Conservation (phyloP, 306 rosid genomes). For the Prosopis cineraria region DNA sequence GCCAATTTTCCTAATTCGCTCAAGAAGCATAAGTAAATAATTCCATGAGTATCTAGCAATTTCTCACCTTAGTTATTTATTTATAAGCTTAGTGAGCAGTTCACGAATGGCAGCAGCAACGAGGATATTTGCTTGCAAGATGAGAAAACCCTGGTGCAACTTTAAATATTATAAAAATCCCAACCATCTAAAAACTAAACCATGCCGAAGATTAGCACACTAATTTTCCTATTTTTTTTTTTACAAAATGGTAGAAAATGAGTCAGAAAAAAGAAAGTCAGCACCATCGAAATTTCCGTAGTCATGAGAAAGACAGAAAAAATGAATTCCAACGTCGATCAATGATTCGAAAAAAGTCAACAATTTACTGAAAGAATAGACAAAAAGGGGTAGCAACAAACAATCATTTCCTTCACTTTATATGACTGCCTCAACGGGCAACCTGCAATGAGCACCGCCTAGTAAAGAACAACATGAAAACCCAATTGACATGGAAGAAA, state of each 20-base stretch:
- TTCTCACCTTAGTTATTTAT: background rate
- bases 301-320: background rate
- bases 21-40: background rate
- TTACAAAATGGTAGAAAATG: background rate
- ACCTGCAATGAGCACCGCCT: background rate
- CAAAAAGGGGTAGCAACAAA: background rate
- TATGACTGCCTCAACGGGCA: background rate
- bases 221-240: background rate
- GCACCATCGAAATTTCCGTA: background rate
- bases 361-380: background rate
- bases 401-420: background rate
- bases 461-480: background rate
- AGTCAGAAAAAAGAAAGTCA: background rate
- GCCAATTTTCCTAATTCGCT: constrained; percentile 23
- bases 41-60: background rate
- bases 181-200: background rate
- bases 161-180: no score
- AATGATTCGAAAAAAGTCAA: background rate
- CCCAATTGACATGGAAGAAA: background rate
- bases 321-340: background rate
- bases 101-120: background rate
- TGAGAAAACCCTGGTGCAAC: background rate
- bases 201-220: background rate
- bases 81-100: background rate
- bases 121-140: background rate